Conservation (phyloP, 768 basidiomycete genomes). For the Amanita phalloides region DNA sequence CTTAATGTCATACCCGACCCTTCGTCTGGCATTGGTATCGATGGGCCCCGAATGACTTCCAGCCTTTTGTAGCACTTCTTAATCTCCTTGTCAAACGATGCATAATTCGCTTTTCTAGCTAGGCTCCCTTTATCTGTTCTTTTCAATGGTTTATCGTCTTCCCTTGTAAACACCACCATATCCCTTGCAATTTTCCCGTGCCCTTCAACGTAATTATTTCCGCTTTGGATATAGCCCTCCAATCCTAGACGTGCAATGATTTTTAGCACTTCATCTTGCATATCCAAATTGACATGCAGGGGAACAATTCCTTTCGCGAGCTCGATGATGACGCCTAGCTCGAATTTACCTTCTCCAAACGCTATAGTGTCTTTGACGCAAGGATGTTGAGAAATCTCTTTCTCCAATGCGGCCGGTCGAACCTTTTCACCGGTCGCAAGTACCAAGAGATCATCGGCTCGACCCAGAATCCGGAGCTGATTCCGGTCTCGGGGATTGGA, state of each 20-base stretch:
- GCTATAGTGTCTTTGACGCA: slow-evolving; percentile 24
- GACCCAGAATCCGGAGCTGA: slow-evolving; percentile 25
- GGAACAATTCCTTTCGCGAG: slow-evolving; percentile 10
- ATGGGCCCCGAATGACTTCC: slow-evolving; percentile 12
- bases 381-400: slow-evolving; percentile 22
- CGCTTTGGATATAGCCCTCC: slow-evolving; percentile 21
- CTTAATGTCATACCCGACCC: slow-evolving; percentile 13
- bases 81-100: slow-evolving; percentile 22
- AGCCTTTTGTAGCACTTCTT: slow-evolving; percentile 19
- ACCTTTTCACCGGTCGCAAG: slow-evolving; percentile 34
- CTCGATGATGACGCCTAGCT: slow-evolving; percentile 27
- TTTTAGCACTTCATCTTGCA: not conserved
- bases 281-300: not conserved
- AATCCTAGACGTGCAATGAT: slow-evolving; percentile 6
- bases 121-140: slow-evolving; percentile 29
- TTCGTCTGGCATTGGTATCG: slow-evolving; percentile 15
- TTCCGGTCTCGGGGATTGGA: slow-evolving; percentile 18
- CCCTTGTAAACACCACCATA: slow-evolving; percentile 26
- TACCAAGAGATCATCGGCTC: slow-evolving; percentile 30
- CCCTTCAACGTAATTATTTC: slow-evolving; percentile 24
- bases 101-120: slow-evolving; percentile 20
- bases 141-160: slow-evolving; percentile 18
- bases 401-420: slow-evolving; percentile 22
- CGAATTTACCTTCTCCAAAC: slow-evolving; percentile 23
- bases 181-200: slow-evolving; percentile 26